Conservation (phyloP, 345 rosid species). For the Stellera chamaejasme region DNA sequence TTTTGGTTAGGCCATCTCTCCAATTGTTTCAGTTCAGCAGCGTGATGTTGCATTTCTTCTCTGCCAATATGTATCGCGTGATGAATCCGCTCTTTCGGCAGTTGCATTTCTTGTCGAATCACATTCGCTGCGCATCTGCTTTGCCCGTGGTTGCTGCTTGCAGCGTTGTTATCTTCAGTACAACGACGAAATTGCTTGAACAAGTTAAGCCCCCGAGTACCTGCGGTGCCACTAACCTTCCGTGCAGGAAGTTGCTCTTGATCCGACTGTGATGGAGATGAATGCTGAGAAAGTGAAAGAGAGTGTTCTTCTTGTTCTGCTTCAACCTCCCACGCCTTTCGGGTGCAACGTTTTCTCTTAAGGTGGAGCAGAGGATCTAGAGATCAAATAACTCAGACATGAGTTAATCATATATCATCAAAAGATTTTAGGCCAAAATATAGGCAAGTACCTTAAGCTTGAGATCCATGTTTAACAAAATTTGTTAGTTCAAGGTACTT, state of each 20-base stretch:
- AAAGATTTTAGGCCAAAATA: neutral
- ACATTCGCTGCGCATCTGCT: slow-evolving; percentile 15
- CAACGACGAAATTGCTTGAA: slow-evolving; percentile 30
- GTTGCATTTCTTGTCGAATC: slow-evolving; percentile 17
- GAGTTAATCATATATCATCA: neutral
- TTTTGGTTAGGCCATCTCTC: slow-evolving; percentile 26
- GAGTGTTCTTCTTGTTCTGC: slow-evolving; percentile 68
- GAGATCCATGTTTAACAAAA: too few species aligned
- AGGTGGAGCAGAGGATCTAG: slow-evolving; percentile 32
- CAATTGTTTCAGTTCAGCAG: slow-evolving; percentile 14
- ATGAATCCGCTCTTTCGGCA: slow-evolving; percentile 18
- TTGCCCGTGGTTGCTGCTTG: slow-evolving; percentile 17
- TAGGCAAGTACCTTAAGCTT: too few species aligned
- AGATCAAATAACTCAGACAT: neutral
- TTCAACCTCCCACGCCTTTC: slow-evolving; percentile 36
- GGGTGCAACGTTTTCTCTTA: slow-evolving; percentile 28
- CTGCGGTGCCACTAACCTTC: slow-evolving; percentile 19
- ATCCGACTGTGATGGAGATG: slow-evolving; percentile 69
- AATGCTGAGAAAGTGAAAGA: slow-evolving; percentile 53
- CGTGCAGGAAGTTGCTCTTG: slow-evolving; percentile 41
- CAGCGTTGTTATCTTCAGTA: slow-evolving; percentile 18
- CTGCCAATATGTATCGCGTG: slow-evolving; percentile 11
- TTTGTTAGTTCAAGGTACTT: neutral
- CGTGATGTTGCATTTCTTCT: slow-evolving; percentile 20
- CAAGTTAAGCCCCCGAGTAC: slow-evolving; percentile 27